phyloP scores from a whole-genome alignment of 202 grass and related monocot species.

The Alloteropsis angusta region DNA sequence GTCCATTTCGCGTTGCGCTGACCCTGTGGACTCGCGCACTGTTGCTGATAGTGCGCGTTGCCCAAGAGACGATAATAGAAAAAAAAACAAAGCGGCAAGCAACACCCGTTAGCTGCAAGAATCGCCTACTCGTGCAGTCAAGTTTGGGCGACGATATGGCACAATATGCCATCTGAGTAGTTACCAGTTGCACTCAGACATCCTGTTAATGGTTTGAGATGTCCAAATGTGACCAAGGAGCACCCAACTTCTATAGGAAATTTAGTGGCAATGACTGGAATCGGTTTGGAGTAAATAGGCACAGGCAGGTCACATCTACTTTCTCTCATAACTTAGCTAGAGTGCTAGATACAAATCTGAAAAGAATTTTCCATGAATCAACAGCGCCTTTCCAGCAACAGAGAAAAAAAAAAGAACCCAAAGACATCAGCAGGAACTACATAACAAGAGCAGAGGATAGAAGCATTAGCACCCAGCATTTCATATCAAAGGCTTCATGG shows the following conservation, averaged over 20 bases:
- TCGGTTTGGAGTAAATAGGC: not conserved
- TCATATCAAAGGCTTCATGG: not conserved
- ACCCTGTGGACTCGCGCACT: not conserved
- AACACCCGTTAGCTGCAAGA: not conserved
- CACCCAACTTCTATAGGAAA: not conserved
- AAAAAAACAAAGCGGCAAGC: not conserved
- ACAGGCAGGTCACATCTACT: not conserved
- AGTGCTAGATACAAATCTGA: not conserved
- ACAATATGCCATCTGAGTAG: not conserved
- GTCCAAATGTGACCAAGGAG: not conserved
- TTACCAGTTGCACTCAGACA: not conserved
- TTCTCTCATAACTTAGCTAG: not conserved
- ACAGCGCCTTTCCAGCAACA: not conserved
- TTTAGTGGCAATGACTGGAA: not conserved
- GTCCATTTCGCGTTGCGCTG: not conserved
- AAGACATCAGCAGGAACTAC: not conserved
- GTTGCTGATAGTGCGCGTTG: not conserved
- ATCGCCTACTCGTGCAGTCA: not conserved
- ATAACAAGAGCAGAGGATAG: not conserved
- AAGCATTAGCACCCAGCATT: not conserved
- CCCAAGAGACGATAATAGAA: not conserved
- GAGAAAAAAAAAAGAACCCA: too few relatives aligned
- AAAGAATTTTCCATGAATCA: not conserved
- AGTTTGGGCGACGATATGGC: not conserved
- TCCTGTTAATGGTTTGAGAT: not conserved